Base-by-base conservation (phyloP, 345 rosid species). In the Theobroma cacao region DNA sequence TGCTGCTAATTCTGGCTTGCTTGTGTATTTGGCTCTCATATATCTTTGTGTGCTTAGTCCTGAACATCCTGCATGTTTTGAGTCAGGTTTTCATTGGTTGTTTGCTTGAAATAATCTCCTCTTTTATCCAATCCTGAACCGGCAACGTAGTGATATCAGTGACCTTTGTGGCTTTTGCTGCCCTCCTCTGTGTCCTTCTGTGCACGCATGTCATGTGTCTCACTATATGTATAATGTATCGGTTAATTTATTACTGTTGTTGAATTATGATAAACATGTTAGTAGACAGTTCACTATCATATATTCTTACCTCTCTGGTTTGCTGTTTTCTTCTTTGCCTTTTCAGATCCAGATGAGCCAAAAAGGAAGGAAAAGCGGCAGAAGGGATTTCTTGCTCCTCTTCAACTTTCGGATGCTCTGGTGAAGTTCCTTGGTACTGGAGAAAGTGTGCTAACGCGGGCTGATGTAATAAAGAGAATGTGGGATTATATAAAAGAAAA, bases 311-410 rank as follows among this genome's bases (percentile, higher is more conserved):
- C 3, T 20, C 53, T 53, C 14, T 43, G 14, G 22, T 28, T 75
- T n/a, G 13, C 28, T 34, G 5, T 63, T 77, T 59, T 33, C 26
- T 34, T 38, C 45, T 45, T 15, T 69, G 61, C 28, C 7, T 0
- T 68, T 76, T 62, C 79, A 80, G 89, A 78, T 75, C 74, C 82
- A 82, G 87, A 85, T 53, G 94, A 88, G 15, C 74, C 79, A 59
- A 60, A 81, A 74, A 82, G 72, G 79, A 84, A 87, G 78, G 91
- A 83, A 81, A 88, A 90, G 71, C 80, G 80, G 78, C 89, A 81
- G 77, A 88, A 87, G 83, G 85, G 81, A 75, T 83, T 88, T 66
- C 87, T 87, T 36, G 90, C 86, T 36, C 91, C 93, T 77, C 87
- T 85, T 84, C 87, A 73, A 72, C 89, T 87, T 67, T 89, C 91